These are phyloP conservation scores for Chlamydomonas schloesseri DNA, from an alignment of 139 green algal species.

Conservation along the genomic window DNA sequence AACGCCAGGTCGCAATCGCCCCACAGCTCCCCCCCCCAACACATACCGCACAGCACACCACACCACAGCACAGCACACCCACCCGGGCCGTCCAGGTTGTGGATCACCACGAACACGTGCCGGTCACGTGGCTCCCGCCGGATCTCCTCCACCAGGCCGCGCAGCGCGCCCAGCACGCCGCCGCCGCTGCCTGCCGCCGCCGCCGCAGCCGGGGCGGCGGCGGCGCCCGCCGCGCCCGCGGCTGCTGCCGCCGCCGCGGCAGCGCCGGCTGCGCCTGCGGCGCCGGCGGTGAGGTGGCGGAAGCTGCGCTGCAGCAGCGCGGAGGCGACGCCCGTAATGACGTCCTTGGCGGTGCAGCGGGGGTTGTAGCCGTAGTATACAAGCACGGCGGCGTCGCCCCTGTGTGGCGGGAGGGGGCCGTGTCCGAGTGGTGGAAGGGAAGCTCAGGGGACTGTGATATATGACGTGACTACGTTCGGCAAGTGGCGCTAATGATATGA, in stretches of 20 bases:
- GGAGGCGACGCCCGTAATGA: conserved; percentile 48
- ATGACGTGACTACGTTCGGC: too few relatives aligned
- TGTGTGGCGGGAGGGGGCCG: background rate
- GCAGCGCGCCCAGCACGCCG: background rate
- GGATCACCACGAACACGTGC: conserved; percentile 82
- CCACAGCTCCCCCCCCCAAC: too few relatives aligned
- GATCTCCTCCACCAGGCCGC: conserved; percentile 56
- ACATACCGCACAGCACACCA: background rate
- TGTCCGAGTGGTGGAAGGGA: too few relatives aligned
- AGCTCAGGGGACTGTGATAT: too few relatives aligned
- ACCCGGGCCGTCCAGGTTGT: conserved; percentile 91
- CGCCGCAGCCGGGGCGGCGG: background rate
- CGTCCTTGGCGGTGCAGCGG: conserved; percentile 63
- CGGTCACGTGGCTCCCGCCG: conserved; percentile 26
- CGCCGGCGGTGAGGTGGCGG: background rate
- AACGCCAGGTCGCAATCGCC: too few relatives aligned
- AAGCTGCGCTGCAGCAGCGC: conserved; percentile 35
- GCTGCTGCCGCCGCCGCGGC: background rate
- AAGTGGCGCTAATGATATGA: too few relatives aligned
- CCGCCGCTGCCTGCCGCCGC: background rate
- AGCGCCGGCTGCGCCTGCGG: too few relatives aligned
- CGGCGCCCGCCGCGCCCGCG: background rate
- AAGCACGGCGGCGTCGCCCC: conserved; percentile 69
- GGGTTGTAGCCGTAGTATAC: conserved; percentile 67
- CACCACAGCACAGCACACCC: background rate